These are phyloP conservation scores for Lentinus tigrinus DNA, from an alignment of 768 basidiomycete species.

Conservation along the genomic window DNA sequence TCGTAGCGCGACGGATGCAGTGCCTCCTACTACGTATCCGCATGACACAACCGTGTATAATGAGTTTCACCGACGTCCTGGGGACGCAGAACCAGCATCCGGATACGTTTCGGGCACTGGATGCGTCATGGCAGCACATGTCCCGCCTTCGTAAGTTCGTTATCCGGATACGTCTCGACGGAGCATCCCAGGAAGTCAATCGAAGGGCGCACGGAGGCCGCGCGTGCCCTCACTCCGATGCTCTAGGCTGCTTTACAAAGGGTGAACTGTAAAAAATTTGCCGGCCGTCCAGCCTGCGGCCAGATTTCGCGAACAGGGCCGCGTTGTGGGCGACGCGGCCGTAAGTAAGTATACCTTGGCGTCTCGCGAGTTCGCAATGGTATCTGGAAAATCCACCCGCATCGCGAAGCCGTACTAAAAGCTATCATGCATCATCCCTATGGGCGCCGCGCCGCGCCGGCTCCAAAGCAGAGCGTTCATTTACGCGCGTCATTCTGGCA, in stretches of 20 bases:
- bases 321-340: not conserved
- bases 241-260: not conserved
- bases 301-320: not conserved
- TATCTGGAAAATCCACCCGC: not conserved
- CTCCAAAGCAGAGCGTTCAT: not conserved
- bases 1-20: not conserved
- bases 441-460: not conserved
- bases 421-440: too few species aligned
- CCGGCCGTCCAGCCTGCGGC: not conserved
- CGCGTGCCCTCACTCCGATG: not conserved
- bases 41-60: not conserved
- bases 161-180: not conserved
- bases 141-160: too few species aligned
- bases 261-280: not conserved
- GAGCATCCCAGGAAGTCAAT: not conserved
- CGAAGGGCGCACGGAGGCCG: not conserved
- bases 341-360: not conserved
- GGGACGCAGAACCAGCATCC: not conserved
- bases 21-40: not conserved
- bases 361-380: not conserved
- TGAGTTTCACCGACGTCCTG: not conserved
- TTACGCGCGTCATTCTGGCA: not conserved
- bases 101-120: not conserved
- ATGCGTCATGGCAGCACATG: not conserved
- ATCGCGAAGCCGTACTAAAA: not conserved